Conservation (phyloP, 2,329 filamentous ascomycete species). For the Fusarium torulosum region DNA sequence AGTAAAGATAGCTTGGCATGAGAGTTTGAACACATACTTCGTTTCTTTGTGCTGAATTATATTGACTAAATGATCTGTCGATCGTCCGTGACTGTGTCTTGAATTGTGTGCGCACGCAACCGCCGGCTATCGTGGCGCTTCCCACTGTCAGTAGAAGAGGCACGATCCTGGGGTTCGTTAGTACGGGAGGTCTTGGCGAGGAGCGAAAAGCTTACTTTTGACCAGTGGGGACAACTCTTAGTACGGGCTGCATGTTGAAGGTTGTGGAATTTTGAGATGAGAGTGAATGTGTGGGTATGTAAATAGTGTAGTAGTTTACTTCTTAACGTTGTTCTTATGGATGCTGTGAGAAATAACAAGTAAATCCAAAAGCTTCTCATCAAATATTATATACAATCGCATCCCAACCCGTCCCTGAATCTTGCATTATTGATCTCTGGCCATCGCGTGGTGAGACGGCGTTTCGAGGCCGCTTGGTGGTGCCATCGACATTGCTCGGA, state of each 20-base stretch:
- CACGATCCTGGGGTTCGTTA: constrained; percentile 38
- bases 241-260: constrained; percentile 37
- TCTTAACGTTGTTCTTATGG: not conserved
- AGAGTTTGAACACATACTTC: constrained; percentile 24
- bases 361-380: no score
- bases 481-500: constrained; percentile 25
- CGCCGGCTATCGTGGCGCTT: constrained; percentile 34
- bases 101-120: constrained; percentile 37
- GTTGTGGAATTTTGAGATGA: not conserved
- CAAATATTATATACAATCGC: constrained; percentile 21
- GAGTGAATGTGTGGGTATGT: not conserved
- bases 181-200: not conserved
- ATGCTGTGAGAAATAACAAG: constrained; percentile 1
- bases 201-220: constrained; percentile 31
- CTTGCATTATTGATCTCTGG: constrained; percentile 12
- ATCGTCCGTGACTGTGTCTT: constrained; percentile 30
- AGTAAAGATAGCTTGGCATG: constrained; percentile 2
- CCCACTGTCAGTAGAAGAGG: constrained; percentile 43
- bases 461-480: constrained; percentile 37
- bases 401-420: not conserved
- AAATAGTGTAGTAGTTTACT: not conserved
- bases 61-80: constrained; percentile 43
- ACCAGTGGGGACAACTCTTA: constrained; percentile 29
- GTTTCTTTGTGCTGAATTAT: constrained; percentile 42
- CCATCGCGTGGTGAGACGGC: constrained; percentile 28